These are phyloP conservation scores for Fusarium begoniae DNA, from an alignment of 2,329 filamentous ascomycete species.

Conservation along the genomic window DNA sequence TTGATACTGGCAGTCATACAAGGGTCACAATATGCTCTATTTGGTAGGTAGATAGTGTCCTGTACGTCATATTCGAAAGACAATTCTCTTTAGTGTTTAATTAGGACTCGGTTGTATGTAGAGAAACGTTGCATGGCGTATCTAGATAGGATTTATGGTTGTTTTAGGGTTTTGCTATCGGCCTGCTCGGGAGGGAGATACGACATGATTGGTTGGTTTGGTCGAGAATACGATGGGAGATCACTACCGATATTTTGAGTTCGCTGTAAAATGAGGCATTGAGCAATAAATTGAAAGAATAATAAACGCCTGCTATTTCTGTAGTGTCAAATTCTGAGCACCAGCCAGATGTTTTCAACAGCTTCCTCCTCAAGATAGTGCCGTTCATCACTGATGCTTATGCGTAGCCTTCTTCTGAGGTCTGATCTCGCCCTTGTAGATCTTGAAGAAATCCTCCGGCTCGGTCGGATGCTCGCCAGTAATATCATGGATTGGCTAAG, in stretches of 20 bases:
- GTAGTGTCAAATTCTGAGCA: background rate
- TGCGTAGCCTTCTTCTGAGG: slow-evolving; percentile 24
- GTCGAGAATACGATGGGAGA: background rate
- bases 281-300: fast-evolving
- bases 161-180: background rate
- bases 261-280: background rate
- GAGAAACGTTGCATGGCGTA: background rate
- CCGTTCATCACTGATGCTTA: background rate
- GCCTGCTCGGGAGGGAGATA: background rate
- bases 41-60: slow-evolving; percentile 18
- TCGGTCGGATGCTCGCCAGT: slow-evolving; percentile 9
- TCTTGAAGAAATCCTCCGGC: slow-evolving; percentile 12
- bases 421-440: slow-evolving; percentile 9
- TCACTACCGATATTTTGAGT: background rate
- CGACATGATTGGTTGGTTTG: background rate
- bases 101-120: background rate
- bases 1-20: slow-evolving; percentile 13
- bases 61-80: background rate
- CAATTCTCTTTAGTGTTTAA: background rate
- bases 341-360: too few species aligned
- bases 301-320: too few species aligned
- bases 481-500: background rate
- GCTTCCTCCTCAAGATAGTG: fast-evolving
- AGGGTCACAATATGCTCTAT: slow-evolving; percentile 17
- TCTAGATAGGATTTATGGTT: background rate